A percentile compares a stretch with the other conserved stretches of the same genome.
Conservation (phyloP, 257 asterid species). For the Capsicum chinense region DNA sequence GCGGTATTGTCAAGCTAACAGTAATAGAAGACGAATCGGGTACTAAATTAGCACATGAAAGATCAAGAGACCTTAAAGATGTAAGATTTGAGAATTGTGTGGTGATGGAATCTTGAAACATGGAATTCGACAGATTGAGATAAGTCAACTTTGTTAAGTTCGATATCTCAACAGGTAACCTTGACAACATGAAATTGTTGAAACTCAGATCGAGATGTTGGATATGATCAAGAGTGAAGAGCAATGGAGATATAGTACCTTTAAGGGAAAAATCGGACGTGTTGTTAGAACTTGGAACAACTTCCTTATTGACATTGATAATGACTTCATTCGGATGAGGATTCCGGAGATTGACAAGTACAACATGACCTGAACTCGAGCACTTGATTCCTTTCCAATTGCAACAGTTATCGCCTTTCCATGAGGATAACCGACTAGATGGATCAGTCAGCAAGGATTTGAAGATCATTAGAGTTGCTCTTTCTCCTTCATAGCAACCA, state of each 20-base stretch:
- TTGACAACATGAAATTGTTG: slow-evolving; percentile 29
- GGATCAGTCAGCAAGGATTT: slow-evolving; percentile 31
- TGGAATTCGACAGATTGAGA: slow-evolving; percentile 31
- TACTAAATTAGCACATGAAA: slow-evolving; percentile 26
- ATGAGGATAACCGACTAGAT: slow-evolving; percentile 28
- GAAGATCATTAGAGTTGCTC: slow-evolving; percentile 27
- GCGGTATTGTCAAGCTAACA: slow-evolving; percentile 14
- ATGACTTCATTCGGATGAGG: not conserved
- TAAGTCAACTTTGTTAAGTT: slow-evolving; percentile 27
- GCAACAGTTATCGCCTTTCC: slow-evolving; percentile 24
- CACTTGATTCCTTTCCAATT: slow-evolving; percentile 29
- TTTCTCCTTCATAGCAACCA: slow-evolving; percentile 23
- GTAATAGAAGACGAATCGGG: not conserved
- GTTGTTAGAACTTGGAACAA: slow-evolving; percentile 14
- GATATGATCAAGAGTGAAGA: slow-evolving; percentile 31
- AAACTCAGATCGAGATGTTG: slow-evolving; percentile 33
- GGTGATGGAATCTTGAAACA: slow-evolving; percentile 24
- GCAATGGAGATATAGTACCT: slow-evolving; percentile 31
- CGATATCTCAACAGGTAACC: slow-evolving; percentile 13
- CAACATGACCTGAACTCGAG: slow-evolving; percentile 28
- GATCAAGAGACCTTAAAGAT: slow-evolving; percentile 28
- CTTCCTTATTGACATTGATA: not conserved
- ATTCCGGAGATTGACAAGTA: slow-evolving; percentile 29
- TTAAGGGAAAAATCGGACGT: not conserved
- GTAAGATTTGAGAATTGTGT: slow-evolving; percentile 30